Evolutionary conservation across 768 basidiomycete genomes (phyloP), one percentile per base, ranked within the genome.

Genomic region (Boletus reticulatus): DNA sequence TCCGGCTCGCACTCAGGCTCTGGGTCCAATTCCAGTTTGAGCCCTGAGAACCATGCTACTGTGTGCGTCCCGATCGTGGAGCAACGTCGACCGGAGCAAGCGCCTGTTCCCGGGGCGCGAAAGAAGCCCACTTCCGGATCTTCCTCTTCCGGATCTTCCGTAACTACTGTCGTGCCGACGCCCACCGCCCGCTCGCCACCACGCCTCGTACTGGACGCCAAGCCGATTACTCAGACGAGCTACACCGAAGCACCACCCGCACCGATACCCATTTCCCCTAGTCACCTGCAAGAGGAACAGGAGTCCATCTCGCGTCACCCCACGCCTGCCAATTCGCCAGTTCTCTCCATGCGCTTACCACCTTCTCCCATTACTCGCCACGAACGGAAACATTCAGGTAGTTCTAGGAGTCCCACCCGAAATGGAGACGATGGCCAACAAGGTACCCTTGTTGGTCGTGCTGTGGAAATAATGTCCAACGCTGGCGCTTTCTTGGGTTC

Each of bases 391-490:
- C 10, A 49, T n/a, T 55, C 57, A 4, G 57, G 61, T 20, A 47
- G 51, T 22, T 66, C 66, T 31, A 58, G 58, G 22, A 71, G 70
- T 53, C 70, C 70, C 20, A 56, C 48, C 6, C 64, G 69, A 62
- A 44, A 53, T 36, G 61, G 55, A 43, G 68, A 65, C 37, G 63
- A 68, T 17, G 66, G 70, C 38, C 69, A 69, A 57, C 69, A 67
- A 20, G 78, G 75, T 6, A 80, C 76, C 37, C 72, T 87, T 20
- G 81, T 82, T 22, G 80, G 81, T 16, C 76, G 82, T 46, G 85
- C 92, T 22, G 89, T 86, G 19, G 90, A 88, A 50, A 89, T 94
- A 39, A 88, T 94, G 55, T 85, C 83, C 43, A 85, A 80, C 49
- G 92, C 92, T 3, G 85, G 89, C 19, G 88, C 89, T 43, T 85